phyloP scores from a whole-genome alignment of 179 eudicot genomes.

The Dionaea muscipula region DNA sequence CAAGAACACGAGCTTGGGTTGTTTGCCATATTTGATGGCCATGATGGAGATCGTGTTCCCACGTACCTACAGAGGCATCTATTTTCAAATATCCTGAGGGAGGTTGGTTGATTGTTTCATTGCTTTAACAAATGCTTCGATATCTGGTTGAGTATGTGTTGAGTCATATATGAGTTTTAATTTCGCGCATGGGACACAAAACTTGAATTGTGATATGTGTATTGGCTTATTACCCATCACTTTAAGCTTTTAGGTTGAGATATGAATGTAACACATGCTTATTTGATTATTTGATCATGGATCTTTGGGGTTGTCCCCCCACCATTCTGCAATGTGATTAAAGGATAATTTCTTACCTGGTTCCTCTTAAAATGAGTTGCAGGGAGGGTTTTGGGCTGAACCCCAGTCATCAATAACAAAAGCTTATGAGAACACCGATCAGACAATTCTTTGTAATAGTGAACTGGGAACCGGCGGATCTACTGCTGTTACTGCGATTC shows the following conservation, averaged over 20 bases:
- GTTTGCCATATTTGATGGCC: slow-evolving; percentile 73
- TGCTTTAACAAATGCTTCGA: not conserved
- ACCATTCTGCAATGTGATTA: no score
- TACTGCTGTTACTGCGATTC: slow-evolving; percentile 76
- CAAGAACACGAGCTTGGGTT: slow-evolving; percentile 51
- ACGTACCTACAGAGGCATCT: slow-evolving; percentile 45
- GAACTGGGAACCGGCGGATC: slow-evolving; percentile 68
- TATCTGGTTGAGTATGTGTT: not conserved
- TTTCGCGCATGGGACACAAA: not conserved
- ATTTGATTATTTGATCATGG: no score
- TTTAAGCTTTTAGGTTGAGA: no score
- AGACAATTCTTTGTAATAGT: slow-evolving; percentile 37
- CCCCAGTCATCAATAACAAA: slow-evolving; percentile 46
- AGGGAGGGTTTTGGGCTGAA: slow-evolving; percentile 55
- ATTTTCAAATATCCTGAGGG: slow-evolving; percentile 44
- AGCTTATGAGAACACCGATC: slow-evolving; percentile 55
- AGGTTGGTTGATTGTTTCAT: slow-evolving; percentile 31
- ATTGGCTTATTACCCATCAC: no score
- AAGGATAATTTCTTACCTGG: no score
- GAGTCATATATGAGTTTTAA: no score
- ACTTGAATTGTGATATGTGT: no score
- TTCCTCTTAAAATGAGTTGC: slow-evolving; percentile 4
- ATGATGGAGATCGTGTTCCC: slow-evolving; percentile 55
- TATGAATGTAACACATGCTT: no score
- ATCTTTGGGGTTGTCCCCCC: no score